Evolutionary conservation across 2,329 filamentous ascomycete species (phyloP), one percentile per base, ranked within the genome.

Genomic region (Beauveria sp.): DNA sequence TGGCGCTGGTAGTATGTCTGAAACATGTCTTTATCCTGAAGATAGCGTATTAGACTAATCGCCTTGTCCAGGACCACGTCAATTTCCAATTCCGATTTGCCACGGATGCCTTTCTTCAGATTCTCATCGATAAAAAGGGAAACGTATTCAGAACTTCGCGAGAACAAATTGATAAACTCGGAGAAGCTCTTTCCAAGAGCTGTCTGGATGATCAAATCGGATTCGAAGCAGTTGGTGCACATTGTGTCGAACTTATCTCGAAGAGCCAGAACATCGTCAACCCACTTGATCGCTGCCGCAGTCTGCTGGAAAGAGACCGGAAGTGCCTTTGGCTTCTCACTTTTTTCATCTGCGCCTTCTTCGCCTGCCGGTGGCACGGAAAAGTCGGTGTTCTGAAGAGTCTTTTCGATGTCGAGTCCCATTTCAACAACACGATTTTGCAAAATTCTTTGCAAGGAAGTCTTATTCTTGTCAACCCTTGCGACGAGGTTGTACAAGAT

Each of bases 1-100:
- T 99, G 95, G 72, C 96, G 96, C 79, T 98, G 96, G 79, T 99
- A 98, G 74, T 99, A 99, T 5, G 90, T 86, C 77, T 99, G 93
- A 69, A 99, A 97, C 67, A 96, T 81, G 72, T 99, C 95, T 75
- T 93, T 95, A 70, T 98, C 93, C 61, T 88, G 85, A 43, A 99
- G 84, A 68, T 96, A 97, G 51, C 92, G 87, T 58, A 99, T 83
- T 7, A 99, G 79, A 0, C 88, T 86, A 64, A 96, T 96, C 14
- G 93, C 93, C 71, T 95, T 96, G 63, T 97, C 93, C 46, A 98
- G 79, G 1, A 96, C 85, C 8, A 77, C 74, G 68, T 98, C 93
- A 16, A 97, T 84, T 71, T 98, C 93, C 31, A 81, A 82, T 68
- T 98, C 95, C 0, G 91, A 93, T 79, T 96, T 96, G 65, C 92